Evolutionary conservation across 345 rosid species (phyloP), one percentile per base, ranked within the genome.

Genomic region (Garcia nutans): DNA sequence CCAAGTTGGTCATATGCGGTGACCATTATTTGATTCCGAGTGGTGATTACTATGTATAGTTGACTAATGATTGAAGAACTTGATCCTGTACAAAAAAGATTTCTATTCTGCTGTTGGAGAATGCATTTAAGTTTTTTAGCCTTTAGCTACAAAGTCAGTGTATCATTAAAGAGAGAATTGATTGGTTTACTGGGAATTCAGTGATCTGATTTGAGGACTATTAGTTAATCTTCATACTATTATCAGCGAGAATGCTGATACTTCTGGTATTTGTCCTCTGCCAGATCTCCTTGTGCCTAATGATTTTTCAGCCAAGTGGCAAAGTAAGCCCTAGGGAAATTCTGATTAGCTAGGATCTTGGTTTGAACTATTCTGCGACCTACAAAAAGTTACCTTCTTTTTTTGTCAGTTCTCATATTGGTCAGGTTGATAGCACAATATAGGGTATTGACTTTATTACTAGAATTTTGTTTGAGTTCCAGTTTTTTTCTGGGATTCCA

Each of bases 1-100:
- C 15, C 73, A 57, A 76, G 59, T 76, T 68, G 60, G 75, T 24
- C 15, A 45, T 28, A 42, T 23, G 8, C 28, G 59, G 42, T n/a
- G 68, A 22, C 45, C 76, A 42, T 9, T 42, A 59, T 42, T 57
- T 72, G 44, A 16, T 57, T 45, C 73, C 17, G 22, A 26, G 23
- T 68, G 73, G 65, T 13, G 45, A 41, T 52, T 31, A 42, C 49
- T 26, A 16, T 58, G 22, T 52, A 57, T 58, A 31, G 73, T 59
- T 59, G 78, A 42, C 72, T 20, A 68, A 45, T 22, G 52, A 42
- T 66, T 20, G 58, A 45, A 41, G 52, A 58, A 76, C 24, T 9
- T 2, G 66, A 26, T 67, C 3, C 28, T 64, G 69, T 20, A 64
- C 23, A 45, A 24, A 23, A 49, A 31, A 44, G 52, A 26, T 66